Conservation (phyloP, 768 basidiomycete genomes). For the Harrya chromipes region DNA sequence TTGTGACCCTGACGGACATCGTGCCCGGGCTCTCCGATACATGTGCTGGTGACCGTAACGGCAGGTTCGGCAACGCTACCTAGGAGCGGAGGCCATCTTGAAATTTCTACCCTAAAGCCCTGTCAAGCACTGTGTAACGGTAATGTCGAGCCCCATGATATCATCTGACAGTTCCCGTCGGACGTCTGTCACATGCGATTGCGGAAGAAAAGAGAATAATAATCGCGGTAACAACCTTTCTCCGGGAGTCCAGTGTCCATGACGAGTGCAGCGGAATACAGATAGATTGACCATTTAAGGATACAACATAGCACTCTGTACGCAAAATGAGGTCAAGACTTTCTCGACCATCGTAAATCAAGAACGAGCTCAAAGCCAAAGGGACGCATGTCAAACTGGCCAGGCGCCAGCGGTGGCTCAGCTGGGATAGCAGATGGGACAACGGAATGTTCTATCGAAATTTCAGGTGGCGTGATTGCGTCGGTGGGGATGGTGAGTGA, state of each 20-base stretch:
- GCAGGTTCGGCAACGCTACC: no score
- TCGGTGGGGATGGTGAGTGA: not conserved
- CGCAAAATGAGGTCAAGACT: conserved; percentile 12
- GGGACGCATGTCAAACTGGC: conserved; percentile 68
- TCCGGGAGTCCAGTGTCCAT: not conserved
- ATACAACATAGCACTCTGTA: conserved; percentile 20
- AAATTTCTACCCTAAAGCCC: no score
- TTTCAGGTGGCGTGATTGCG: conserved; percentile 3
- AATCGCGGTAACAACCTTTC: not conserved
- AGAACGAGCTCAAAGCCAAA: conserved; percentile 71
- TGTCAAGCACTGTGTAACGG: no score
- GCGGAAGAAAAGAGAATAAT: not conserved
- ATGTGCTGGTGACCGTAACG: no score
- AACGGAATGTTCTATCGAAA: not conserved
- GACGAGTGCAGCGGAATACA: conserved; percentile 10
- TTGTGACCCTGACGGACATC: no score
- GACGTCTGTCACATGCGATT: not conserved
- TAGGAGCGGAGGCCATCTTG: no score
- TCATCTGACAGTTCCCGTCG: no score
- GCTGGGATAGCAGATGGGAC: conserved; percentile 12
- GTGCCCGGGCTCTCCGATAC: no score
- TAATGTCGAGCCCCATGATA: no score
- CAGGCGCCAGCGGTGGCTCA: conserved; percentile 31
- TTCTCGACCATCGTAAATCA: conserved; percentile 67
- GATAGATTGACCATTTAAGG: conserved; percentile 6